Percentiles rank a stretch among this genome's conserved stretches.
phyloP scores from a whole-genome alignment of 306 rosid genomes.

The Prunus campanulata region DNA sequence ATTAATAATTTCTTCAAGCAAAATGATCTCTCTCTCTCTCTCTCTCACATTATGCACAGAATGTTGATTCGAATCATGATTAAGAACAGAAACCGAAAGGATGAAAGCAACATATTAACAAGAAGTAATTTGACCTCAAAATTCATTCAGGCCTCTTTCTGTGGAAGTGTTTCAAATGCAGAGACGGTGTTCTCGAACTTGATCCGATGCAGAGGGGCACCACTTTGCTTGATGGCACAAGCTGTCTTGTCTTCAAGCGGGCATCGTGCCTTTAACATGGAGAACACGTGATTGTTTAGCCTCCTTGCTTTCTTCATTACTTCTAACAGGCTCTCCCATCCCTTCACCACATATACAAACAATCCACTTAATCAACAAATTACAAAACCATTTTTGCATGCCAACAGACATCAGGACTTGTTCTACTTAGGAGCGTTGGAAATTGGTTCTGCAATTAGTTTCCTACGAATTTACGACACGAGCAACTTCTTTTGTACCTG shows the following conservation, averaged over 20 bases:
- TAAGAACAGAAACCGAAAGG: conserved; percentile 3
- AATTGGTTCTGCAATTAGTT: too few species aligned
- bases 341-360: conserved; percentile 42
- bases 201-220: conserved; percentile 90
- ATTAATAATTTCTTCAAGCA: too few species aligned
- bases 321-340: conserved; percentile 82
- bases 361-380: neutral
- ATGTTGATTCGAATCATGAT: neutral
- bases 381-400: neutral
- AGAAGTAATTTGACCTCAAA: neutral
- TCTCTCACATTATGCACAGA: neutral
- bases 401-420: neutral
- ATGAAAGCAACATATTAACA: neutral
- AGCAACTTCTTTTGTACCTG: conserved; percentile 50
- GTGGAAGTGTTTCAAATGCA: conserved; percentile 96
- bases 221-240: conserved; percentile 96
- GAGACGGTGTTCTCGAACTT: conserved; percentile 90
- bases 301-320: conserved; percentile 97
- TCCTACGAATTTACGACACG: too few species aligned
- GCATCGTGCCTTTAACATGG: conserved; percentile 96
- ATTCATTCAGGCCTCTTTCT: conserved; percentile 58
- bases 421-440: too few species aligned
- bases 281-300: conserved; percentile 92
- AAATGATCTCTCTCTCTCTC: too few species aligned
- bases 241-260: conserved; percentile 99